Conservation (phyloP, 2,329 filamentous ascomycete species). For the Colletotrichum limetticola region DNA sequence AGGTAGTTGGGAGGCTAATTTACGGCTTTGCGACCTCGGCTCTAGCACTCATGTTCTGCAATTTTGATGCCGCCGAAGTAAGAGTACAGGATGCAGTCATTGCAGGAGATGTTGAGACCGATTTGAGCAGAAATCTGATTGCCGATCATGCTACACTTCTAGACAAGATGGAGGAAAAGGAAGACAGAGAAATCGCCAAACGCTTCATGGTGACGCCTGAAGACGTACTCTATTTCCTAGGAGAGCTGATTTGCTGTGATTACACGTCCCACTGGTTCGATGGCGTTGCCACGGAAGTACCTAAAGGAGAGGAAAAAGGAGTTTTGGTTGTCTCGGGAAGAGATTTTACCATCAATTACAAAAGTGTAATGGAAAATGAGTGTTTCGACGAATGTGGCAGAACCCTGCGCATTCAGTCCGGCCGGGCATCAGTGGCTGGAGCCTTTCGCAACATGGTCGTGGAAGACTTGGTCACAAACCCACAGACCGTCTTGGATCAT, state of each 20-base stretch:
- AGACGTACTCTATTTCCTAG: not conserved
- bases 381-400: not conserved
- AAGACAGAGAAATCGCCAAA: rapidly evolving
- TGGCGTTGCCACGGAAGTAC: rapidly evolving
- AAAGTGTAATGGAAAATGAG: not conserved
- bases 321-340: not conserved
- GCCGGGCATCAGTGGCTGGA: not conserved
- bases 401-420: not conserved
- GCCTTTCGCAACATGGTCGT: not conserved
- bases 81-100: not conserved
- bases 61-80: not conserved
- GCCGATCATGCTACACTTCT: rapidly evolving
- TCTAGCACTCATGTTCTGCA: not conserved
- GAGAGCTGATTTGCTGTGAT: not conserved
- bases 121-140: not conserved
- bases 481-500: no score
- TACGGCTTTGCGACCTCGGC: not conserved
- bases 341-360: not conserved
- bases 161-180: not conserved
- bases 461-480: not conserved
- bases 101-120: rapidly evolving
- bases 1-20: not conserved
- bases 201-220: rapidly evolving
- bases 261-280: not conserved
- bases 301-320: rapidly evolving